phyloP scores from a whole-genome alignment of 257 asterid species.

The Scutellaria minor region DNA sequence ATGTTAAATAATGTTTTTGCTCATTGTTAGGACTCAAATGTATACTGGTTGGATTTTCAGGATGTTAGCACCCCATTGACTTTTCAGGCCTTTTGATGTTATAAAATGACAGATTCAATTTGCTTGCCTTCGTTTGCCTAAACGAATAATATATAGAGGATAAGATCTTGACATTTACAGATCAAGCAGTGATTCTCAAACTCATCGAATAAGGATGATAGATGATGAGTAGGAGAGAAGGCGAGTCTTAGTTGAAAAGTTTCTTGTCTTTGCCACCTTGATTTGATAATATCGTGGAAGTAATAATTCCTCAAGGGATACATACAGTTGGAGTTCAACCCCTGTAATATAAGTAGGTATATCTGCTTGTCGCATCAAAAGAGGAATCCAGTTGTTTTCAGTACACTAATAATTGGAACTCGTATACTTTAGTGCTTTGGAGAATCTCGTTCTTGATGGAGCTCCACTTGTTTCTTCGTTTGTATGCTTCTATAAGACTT shows the following conservation, averaged over 20 bases:
- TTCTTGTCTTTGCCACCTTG: slow-evolving; percentile 28
- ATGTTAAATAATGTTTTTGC: slow-evolving; percentile 10
- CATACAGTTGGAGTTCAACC: slow-evolving; percentile 35
- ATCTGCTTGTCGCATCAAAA: slow-evolving; percentile 55
- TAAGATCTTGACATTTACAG: slow-evolving; percentile 3
- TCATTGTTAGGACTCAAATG: neutral
- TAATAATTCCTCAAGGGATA: slow-evolving; percentile 41
- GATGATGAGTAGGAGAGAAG: slow-evolving; percentile 32
- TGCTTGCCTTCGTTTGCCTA: neutral
- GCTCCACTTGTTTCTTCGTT: slow-evolving; percentile 40
- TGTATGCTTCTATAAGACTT: slow-evolving; percentile 37
- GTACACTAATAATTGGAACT: slow-evolving; percentile 62
- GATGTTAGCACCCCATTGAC: slow-evolving; percentile 11
- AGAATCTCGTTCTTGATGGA: slow-evolving; percentile 70
- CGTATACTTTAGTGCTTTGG: slow-evolving; percentile 53
- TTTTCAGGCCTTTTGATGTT: neutral
- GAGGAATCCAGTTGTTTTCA: slow-evolving; percentile 62
- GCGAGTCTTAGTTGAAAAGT: slow-evolving; percentile 29
- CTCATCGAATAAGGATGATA: slow-evolving; percentile 23
- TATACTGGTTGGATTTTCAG: slow-evolving; percentile 21
- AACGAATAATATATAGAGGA: neutral
- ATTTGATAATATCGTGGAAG: slow-evolving; percentile 36
- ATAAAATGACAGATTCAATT: slow-evolving; percentile 3
- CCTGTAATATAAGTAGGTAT: slow-evolving; percentile 44
- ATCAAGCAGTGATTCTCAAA: neutral